Conservation (phyloP, 768 basidiomycete species). For the Xerocomellus amylosporus region DNA sequence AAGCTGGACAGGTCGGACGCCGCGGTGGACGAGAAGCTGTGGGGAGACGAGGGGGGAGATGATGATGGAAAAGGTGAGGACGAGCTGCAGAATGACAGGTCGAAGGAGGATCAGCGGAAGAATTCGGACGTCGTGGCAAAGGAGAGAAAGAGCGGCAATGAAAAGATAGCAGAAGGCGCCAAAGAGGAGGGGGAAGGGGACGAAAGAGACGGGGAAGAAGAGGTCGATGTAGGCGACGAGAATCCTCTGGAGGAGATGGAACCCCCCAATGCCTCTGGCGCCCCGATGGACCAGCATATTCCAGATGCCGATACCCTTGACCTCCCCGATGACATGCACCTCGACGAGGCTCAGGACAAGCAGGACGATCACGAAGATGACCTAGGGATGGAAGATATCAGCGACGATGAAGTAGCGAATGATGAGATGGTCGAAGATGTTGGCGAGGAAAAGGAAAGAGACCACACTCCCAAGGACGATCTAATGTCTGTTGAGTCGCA, state of each 20-base stretch:
- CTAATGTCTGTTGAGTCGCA: conserved; percentile 21
- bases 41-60: conserved; percentile 79
- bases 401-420: conserved; percentile 29
- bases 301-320: conserved; percentile 82
- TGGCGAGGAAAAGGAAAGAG: conserved; percentile 4
- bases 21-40: conserved; percentile 93
- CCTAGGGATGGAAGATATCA: conserved; percentile 37
- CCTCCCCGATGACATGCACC: conserved; percentile 82
- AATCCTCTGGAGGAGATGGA: conserved; percentile 46
- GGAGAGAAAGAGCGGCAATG: conserved; percentile 49
- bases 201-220: conserved; percentile 28
- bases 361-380: conserved; percentile 27
- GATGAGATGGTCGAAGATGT: conserved; percentile 30
- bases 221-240: conserved; percentile 8
- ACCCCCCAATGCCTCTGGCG: conserved; percentile 51
- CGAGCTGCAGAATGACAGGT: conserved; percentile 60
- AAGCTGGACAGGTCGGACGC: conserved; percentile 79
- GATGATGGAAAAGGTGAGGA: conserved; percentile 48
- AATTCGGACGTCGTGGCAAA: conserved; percentile 78
- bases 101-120: conserved; percentile 41
- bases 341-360: conserved; percentile 41
- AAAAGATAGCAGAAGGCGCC: conserved; percentile 33
- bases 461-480: conserved; percentile 18
- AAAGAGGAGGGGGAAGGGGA: conserved; percentile 29
- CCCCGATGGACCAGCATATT: conserved; percentile 71